Evolutionary conservation across 139 green algal genomes (phyloP).

Genomic region (Microglena sp.): DNA sequence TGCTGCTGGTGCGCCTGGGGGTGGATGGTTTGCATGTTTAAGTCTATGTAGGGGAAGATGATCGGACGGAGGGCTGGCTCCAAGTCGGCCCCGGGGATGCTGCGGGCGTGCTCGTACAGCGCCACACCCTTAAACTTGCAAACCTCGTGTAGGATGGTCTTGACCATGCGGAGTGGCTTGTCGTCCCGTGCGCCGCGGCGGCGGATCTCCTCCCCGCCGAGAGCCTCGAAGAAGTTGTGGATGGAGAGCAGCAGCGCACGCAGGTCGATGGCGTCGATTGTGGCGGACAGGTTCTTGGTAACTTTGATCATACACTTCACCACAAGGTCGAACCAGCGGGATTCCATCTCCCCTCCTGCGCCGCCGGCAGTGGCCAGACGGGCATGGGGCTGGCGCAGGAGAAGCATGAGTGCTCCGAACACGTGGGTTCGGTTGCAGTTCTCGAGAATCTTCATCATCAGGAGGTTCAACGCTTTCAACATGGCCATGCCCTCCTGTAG

Average conservation of each 20-base stretch:
- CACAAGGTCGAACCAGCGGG: slow-evolving; percentile 69
- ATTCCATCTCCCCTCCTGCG: slow-evolving; percentile 11
- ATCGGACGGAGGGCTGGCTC: slow-evolving; percentile 30
- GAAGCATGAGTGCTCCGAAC: slow-evolving; percentile 66
- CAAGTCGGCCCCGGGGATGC: slow-evolving; percentile 36
- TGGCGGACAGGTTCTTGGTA: slow-evolving; percentile 61
- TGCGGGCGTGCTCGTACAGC: slow-evolving; percentile 42
- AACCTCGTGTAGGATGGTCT: slow-evolving; percentile 13
- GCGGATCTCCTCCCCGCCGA: slow-evolving; percentile 83
- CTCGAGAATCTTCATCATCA: slow-evolving; percentile 90
- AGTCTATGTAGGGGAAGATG: slow-evolving; percentile 88
- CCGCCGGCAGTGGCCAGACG: slow-evolving; percentile 7
- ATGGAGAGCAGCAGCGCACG: slow-evolving; percentile 63
- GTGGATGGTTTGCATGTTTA: slow-evolving; percentile 74
- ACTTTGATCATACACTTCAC: slow-evolving; percentile 98
- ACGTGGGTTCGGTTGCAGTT: slow-evolving; percentile 58
- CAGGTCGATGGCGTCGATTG: slow-evolving; percentile 62
- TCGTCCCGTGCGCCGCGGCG: slow-evolving; percentile 66
- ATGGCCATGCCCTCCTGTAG: slow-evolving; percentile 32
- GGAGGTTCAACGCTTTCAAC: slow-evolving; percentile 80
- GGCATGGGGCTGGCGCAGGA: slow-evolving; percentile 46
- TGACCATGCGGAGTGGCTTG: slow-evolving; percentile 64
- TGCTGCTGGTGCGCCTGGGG: too few relatives aligned
- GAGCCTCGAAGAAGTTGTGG: slow-evolving; percentile 79
- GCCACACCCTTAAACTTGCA: slow-evolving; percentile 33